Base-by-base conservation (phyloP, 2,329 filamentous ascomycete species). In the Neobulgaria alba region DNA sequence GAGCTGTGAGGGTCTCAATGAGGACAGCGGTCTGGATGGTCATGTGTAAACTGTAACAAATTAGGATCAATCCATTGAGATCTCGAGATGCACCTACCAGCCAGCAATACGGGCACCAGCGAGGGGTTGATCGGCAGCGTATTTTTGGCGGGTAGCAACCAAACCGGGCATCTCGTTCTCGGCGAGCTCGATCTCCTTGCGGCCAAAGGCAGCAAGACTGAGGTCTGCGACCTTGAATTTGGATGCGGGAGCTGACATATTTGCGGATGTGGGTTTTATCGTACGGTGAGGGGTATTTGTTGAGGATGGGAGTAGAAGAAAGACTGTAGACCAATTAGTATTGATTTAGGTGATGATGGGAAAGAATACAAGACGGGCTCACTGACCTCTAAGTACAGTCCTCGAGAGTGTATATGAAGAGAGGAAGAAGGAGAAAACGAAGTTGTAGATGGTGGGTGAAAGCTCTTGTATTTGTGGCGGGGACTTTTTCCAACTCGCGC, bases 1-100 rank as follows among this genome's bases (percentile, higher is more conserved):
- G 87, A 57, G 82, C 74, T 61, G 77, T 85, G 64, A 98, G 82
- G 55, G 92, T 98, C 82, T 98, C 92, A 69, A 98, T 98, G 61
- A 98, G 82, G 63, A 98, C 92, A 59, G 92, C 92, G 54, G 92
- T 98, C 77, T 98, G 92, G 72, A 98, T 96, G 66, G 92, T 96
- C 90, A 57, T 57, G 42, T 56, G 55, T 10, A 56, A 75, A 72
- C 92, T n/a, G n/a, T n/a, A n/a, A n/a, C n/a, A n/a, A n/a, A n/a
- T n/a, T n/a, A n/a, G n/a, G n/a, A n/a, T n/a, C n/a, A n/a, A n/a
- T n/a, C n/a, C n/a, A n/a, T n/a, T n/a, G n/a, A n/a, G n/a, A n/a
- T n/a, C n/a, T n/a, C n/a, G n/a, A n/a, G n/a, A n/a, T n/a, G n/a
- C n/a, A n/a, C n/a, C n/a, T n/a, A n/a, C n/a, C n/a, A 96, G 64